These are phyloP conservation scores for Prunus davidiana DNA, from an alignment of 306 rosid species.

Conservation along the genomic window DNA sequence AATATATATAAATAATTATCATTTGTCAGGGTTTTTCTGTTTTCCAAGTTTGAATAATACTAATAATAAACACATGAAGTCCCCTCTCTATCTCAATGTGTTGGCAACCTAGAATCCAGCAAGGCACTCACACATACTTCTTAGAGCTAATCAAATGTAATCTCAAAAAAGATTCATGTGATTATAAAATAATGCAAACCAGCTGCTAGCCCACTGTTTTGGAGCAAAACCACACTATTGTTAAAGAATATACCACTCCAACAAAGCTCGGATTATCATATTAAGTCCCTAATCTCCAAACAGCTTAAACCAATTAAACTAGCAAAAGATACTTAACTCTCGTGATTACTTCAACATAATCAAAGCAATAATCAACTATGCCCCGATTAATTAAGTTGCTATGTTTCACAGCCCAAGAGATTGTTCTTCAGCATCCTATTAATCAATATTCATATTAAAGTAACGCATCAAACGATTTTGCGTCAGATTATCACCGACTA, in stretches of 20 bases:
- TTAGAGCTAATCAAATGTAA: background rate
- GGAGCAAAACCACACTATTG: conserved; percentile 35
- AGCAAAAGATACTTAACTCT: background rate
- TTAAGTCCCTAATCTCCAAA: conserved; percentile 8
- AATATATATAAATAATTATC: background rate
- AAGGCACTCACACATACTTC: background rate
- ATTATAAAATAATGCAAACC: conserved; percentile 7
- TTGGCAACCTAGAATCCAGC: background rate
- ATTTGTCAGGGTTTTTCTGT: background rate
- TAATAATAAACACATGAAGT: background rate
- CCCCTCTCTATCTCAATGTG: no score
- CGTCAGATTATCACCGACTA: background rate
- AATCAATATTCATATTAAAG: background rate
- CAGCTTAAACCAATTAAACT: background rate
- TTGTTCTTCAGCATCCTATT: background rate
- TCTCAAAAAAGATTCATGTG: background rate
- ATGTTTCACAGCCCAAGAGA: background rate
- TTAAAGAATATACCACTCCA: conserved; percentile 6
- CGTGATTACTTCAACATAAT: conserved; percentile 10
- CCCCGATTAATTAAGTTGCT: background rate
- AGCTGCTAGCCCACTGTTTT: conserved; percentile 44
- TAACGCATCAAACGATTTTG: background rate
- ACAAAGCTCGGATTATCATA: conserved; percentile 25
- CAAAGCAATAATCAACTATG: background rate
- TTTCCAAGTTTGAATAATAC: background rate